Percentiles rank a stretch among this genome's conserved stretches.
These are phyloP conservation scores for Cardamine occulta DNA, from an alignment of 345 rosid genomes.

Conservation along the genomic window DNA sequence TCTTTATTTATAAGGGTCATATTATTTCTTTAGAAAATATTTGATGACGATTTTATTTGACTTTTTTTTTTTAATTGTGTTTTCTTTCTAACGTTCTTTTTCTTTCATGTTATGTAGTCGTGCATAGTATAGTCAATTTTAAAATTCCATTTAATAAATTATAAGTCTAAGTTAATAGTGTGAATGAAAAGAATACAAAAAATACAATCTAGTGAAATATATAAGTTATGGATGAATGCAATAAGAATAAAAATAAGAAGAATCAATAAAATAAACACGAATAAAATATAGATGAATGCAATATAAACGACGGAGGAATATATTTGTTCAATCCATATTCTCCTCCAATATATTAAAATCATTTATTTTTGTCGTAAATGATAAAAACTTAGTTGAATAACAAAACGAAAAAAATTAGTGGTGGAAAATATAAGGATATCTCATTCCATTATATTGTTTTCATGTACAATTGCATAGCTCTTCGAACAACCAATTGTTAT, in stretches of 20 bases:
- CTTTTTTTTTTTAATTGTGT: background rate
- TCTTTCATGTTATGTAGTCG: background rate
- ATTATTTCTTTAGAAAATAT: background rate
- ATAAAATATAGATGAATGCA: background rate
- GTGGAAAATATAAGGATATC: background rate
- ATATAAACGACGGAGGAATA: background rate
- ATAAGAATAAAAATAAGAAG: background rate
- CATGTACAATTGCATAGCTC: background rate
- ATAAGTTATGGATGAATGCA: too few relatives aligned
- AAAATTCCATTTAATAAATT: background rate
- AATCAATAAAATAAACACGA: background rate
- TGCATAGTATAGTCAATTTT: background rate
- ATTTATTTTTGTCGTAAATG: background rate
- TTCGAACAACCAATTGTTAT: background rate
- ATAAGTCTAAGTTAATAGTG: background rate
- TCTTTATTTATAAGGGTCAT: background rate
- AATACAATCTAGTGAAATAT: background rate
- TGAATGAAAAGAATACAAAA: background rate
- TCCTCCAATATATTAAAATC: background rate
- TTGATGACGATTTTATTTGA: background rate
- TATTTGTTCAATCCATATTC: background rate
- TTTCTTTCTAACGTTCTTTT: too few relatives aligned
- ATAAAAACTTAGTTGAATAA: too few relatives aligned
- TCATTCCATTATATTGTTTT: background rate
- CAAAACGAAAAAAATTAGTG: too few relatives aligned